Evolutionary conservation across 2,329 filamentous ascomycete species (phyloP).

Genomic region (Pseudogymnoascus sp.): DNA sequence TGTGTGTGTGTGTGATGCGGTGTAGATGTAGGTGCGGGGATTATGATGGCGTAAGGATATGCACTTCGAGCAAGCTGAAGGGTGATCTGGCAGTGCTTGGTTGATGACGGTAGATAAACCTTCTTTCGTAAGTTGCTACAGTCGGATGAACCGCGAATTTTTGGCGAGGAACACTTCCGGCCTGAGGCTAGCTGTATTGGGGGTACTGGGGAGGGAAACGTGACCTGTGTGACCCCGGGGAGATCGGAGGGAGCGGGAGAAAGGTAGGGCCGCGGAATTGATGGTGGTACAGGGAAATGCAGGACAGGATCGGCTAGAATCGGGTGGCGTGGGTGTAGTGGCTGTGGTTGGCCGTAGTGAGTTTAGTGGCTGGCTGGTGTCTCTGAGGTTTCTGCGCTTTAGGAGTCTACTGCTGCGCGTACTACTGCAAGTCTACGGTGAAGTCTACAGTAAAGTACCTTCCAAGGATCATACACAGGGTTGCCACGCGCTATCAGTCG

Average conservation of each 20-base stretch:
- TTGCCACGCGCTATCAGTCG: background rate
- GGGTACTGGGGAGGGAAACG: background rate
- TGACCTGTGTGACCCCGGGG: background rate
- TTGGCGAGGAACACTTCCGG: constrained; percentile 3
- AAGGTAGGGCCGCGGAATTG: background rate
- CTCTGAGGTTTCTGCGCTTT: too few species aligned
- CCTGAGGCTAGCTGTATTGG: background rate
- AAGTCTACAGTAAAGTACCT: background rate
- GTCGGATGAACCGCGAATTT: background rate
- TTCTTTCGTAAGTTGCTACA: background rate
- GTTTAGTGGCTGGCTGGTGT: too few species aligned
- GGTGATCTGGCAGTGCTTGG: background rate
- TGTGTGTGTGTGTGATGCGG: background rate
- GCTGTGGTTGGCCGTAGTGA: background rate
- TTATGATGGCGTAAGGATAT: background rate
- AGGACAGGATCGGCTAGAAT: background rate
- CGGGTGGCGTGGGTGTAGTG: background rate
- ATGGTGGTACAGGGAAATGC: too few species aligned
- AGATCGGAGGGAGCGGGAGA: background rate
- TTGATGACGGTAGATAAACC: background rate
- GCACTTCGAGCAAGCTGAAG: background rate
- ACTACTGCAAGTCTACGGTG: background rate
- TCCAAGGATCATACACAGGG: background rate
- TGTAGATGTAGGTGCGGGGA: background rate
- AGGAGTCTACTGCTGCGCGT: background rate